phyloP scores from a whole-genome alignment of 2,329 filamentous ascomycete species.

The Colletotrichum sp. region DNA sequence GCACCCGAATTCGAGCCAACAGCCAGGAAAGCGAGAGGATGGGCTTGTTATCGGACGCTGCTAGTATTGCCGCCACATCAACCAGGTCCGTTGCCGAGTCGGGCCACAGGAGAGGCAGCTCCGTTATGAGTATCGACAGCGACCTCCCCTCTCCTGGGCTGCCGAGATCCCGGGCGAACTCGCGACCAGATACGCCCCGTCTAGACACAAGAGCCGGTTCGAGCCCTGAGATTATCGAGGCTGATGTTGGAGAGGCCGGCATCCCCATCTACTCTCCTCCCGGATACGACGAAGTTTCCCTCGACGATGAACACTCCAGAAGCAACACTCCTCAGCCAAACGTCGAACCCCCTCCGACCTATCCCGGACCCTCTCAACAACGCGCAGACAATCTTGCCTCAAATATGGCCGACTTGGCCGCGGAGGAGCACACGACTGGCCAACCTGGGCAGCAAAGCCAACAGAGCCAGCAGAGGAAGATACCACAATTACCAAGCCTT shows the following conservation, averaged over 20 bases:
- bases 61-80: slow-evolving; percentile 58
- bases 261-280: slow-evolving; percentile 54
- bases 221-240: slow-evolving; percentile 58
- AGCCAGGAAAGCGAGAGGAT: slow-evolving; percentile 76
- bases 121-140: slow-evolving; percentile 59
- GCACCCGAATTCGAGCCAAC: slow-evolving; percentile 75
- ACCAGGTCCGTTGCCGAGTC: slow-evolving; percentile 37
- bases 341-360: slow-evolving; percentile 57
- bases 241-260: slow-evolving; percentile 50
- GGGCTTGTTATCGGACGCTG: slow-evolving; percentile 74
- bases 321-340: slow-evolving; percentile 42
- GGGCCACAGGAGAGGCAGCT: slow-evolving; percentile 53
- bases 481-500: slow-evolving; percentile 58
- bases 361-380: slow-evolving; percentile 43
- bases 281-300: slow-evolving; percentile 57
- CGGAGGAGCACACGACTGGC: slow-evolving; percentile 26
- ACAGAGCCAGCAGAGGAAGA: slow-evolving; percentile 27
- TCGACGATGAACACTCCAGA: slow-evolving; percentile 44
- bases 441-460: slow-evolving; percentile 20
- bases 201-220: slow-evolving; percentile 49
- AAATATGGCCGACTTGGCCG: slow-evolving; percentile 24
- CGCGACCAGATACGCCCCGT: slow-evolving; percentile 47
- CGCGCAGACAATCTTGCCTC: slow-evolving; percentile 14
- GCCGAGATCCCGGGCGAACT: slow-evolving; percentile 44
- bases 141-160: slow-evolving; percentile 46